These are phyloP conservation scores for Pseudomonodictys pantanalensis DNA, from an alignment of 495 filamentous ascomycete genomes.

Conservation along the genomic window DNA sequence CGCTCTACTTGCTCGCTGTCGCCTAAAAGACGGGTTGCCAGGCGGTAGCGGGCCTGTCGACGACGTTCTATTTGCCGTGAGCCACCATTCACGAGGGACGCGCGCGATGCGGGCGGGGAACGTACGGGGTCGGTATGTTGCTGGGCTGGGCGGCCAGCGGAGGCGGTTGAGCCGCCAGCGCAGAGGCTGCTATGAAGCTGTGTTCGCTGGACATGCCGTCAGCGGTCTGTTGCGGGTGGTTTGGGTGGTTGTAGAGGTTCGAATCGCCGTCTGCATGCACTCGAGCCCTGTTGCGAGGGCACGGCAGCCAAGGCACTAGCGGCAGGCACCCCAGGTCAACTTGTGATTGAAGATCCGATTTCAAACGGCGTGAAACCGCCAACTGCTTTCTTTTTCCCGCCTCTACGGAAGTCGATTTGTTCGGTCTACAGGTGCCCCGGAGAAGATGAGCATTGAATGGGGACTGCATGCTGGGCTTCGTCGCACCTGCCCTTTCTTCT, in stretches of 20 bases:
- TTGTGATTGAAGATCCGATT: not conserved
- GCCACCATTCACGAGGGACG: not conserved
- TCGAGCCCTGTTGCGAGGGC: not conserved
- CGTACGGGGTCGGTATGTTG: conserved; percentile 27
- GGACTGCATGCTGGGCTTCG: too few relatives aligned
- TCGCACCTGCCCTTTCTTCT: too few relatives aligned
- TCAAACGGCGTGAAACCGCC: conserved; percentile 4
- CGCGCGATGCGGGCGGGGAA: conserved; percentile 13
- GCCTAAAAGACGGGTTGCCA: conserved; percentile 25
- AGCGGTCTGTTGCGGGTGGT: not conserved
- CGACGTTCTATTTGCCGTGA: conserved; percentile 13
- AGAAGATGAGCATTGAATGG: too few relatives aligned
- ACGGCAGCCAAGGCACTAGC: conserved; percentile 6
- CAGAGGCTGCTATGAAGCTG: conserved; percentile 34
- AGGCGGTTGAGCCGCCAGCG: conserved; percentile 4
- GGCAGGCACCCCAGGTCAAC: not conserved
- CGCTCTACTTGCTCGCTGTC: conserved; percentile 32
- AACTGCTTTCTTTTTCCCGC: conserved; percentile 3
- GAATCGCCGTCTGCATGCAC: not conserved
- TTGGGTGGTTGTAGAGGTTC: not conserved
- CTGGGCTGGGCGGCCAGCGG: conserved; percentile 25
- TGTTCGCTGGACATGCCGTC: conserved; percentile 28
- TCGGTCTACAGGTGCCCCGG: too few relatives aligned
- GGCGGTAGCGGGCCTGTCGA: conserved; percentile 8
- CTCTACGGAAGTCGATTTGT: not conserved